A percentile compares a stretch with the other conserved stretches of the same genome.
Evolutionary conservation across 2,329 filamentous ascomycete species (phyloP).

Genomic region (Lachnellula hyalina): DNA sequence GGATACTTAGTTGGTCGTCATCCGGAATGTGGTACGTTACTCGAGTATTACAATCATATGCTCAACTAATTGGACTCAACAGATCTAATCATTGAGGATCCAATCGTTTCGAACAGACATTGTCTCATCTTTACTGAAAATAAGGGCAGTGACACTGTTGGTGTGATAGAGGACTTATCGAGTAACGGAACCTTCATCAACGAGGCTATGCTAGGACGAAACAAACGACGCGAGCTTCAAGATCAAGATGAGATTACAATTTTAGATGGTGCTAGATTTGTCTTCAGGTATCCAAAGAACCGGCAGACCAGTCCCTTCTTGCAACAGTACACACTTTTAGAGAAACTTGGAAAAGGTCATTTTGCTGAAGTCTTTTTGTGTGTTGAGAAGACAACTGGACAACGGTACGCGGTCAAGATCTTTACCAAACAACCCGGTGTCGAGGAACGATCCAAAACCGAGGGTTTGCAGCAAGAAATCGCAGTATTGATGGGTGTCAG

Average conservation of each 20-base stretch:
- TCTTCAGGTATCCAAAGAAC: slow-evolving; percentile 82
- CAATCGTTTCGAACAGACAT: slow-evolving; percentile 82
- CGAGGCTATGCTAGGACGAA: slow-evolving; percentile 82
- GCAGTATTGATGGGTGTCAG: slow-evolving; percentile 96
- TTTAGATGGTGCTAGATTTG: slow-evolving; percentile 76
- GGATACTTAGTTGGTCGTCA: slow-evolving; percentile 92
- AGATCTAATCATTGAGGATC: slow-evolving; percentile 71
- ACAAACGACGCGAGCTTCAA: slow-evolving; percentile 81
- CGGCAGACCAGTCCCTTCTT: slow-evolving; percentile 71
- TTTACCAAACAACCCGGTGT: slow-evolving; percentile 82
- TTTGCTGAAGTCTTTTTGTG: slow-evolving; percentile 93
- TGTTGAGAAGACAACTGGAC: slow-evolving; percentile 76
- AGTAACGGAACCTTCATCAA: slow-evolving; percentile 97
- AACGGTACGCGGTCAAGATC: slow-evolving; percentile 86
- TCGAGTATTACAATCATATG: background rate
- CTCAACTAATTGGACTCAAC: slow-evolving; percentile 2
- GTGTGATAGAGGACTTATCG: slow-evolving; percentile 86
- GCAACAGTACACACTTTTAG: slow-evolving; percentile 78
- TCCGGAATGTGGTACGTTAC: slow-evolving; percentile 77
- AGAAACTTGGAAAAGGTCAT: slow-evolving; percentile 88
- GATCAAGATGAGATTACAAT: slow-evolving; percentile 90
- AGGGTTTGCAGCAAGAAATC: slow-evolving; percentile 90
- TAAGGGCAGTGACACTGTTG: slow-evolving; percentile 54
- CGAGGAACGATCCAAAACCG: slow-evolving; percentile 77
- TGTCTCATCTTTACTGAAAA: slow-evolving; percentile 63